Percentiles rank a stretch among this genome's conserved stretches.
These are phyloP conservation scores for Pythium sukuiense DNA, from an alignment of 352 stramenopile genomes.

Conservation along the genomic window DNA sequence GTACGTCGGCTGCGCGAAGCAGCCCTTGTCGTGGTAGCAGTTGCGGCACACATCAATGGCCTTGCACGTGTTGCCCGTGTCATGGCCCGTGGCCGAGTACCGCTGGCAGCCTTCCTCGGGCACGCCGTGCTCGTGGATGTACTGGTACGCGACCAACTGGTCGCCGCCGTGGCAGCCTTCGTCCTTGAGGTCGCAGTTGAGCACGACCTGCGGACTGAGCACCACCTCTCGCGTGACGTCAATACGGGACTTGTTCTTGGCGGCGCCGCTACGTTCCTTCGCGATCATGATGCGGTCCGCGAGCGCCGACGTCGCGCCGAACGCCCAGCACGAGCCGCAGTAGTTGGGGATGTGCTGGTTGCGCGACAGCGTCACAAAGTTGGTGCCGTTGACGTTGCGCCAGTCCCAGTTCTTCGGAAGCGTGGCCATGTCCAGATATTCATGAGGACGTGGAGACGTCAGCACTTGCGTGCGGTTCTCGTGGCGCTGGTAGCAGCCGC, in stretches of 20 bases:
- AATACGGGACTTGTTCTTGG: constrained; percentile 40
- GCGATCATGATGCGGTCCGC: constrained; percentile 86
- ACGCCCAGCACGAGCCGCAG: constrained; percentile 89
- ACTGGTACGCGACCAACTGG: constrained; percentile 91
- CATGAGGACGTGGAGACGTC: constrained; percentile 61
- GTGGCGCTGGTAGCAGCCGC: constrained; percentile 73
- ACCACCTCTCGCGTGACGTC: constrained; percentile 80
- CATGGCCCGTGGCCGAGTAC: constrained; percentile 91
- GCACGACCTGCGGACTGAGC: constrained; percentile 80
- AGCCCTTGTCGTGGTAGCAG: constrained; percentile 80
- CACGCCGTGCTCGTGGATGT: constrained; percentile 90
- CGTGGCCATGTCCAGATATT: constrained; percentile 56
- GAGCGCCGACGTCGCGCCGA: constrained; percentile 83
- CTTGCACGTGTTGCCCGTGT: constrained; percentile 88
- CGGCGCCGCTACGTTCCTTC: constrained; percentile 47
- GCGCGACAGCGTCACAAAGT: constrained; percentile 80
- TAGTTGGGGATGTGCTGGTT: constrained; percentile 90
- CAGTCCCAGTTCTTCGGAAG: constrained; percentile 95
- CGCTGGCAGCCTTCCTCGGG: constrained; percentile 94
- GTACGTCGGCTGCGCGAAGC: constrained; percentile 90
- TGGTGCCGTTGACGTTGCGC: constrained; percentile 82
- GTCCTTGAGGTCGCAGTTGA: constrained; percentile 89
- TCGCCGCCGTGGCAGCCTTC: constrained; percentile 92
- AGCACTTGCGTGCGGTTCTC: constrained; percentile 66
- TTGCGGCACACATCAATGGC: constrained; percentile 92